Evolutionary conservation across 345 rosid species (phyloP).

Genomic region (Dovyalis caffra): DNA sequence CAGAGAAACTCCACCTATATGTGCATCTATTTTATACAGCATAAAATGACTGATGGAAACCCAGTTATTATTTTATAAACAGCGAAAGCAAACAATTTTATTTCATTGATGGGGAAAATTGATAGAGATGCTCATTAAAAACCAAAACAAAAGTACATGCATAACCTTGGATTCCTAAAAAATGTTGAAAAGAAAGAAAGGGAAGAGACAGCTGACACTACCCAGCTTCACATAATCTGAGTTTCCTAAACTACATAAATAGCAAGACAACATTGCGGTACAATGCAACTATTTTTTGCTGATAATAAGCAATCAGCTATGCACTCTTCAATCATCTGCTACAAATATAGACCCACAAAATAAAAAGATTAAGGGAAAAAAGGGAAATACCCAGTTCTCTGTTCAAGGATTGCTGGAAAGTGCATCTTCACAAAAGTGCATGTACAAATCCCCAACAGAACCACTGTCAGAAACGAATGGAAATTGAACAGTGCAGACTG

Average conservation of each 20-base stretch:
- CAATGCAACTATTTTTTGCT: not conserved
- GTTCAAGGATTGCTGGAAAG: constrained; percentile 90
- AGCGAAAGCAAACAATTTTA: not conserved
- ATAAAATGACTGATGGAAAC: not conserved
- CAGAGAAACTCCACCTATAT: not conserved
- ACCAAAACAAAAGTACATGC: not conserved
- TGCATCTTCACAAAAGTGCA: constrained; percentile 94
- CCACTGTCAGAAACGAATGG: constrained; percentile 85
- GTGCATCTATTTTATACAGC: not conserved
- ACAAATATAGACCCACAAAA: not conserved
- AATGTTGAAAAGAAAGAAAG: not conserved
- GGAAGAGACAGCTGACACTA: not conserved
- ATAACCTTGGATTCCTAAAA: not conserved
- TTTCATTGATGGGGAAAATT: not conserved
- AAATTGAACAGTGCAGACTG: constrained; percentile 97
- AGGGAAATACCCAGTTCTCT: constrained; percentile 71
- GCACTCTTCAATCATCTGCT: not conserved
- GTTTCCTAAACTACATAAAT: not conserved
- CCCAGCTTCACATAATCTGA: not conserved
- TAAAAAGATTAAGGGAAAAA: not conserved
- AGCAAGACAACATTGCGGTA: not conserved
- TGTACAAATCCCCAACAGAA: constrained; percentile 84
- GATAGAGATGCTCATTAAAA: not conserved
- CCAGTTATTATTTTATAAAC: not conserved
- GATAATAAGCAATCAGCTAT: not conserved